Conservation (phyloP, 805 yeast species). For the Monosporozyma servazzii region DNA sequence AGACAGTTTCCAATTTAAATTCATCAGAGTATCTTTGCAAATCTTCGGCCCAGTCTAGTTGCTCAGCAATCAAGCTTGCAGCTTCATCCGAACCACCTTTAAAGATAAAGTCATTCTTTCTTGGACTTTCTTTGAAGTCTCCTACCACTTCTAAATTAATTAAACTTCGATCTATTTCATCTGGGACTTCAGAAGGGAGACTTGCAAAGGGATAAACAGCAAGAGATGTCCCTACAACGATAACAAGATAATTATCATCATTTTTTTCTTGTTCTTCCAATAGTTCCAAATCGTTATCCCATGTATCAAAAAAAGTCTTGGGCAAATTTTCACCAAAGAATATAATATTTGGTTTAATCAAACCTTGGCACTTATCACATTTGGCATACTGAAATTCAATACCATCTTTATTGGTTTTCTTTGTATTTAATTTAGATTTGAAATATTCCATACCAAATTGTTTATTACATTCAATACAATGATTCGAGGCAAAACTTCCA, state of each 20-base stretch:
- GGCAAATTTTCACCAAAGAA: constrained; percentile 92
- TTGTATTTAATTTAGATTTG: constrained; percentile 19
- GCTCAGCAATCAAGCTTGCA: constrained; percentile 42
- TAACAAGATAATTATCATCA: constrained; percentile 47
- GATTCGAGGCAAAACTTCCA: constrained; percentile 82
- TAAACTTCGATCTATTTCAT: constrained; percentile 46
- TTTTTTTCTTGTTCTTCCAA: constrained; percentile 26
- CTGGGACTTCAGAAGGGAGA: constrained; percentile 57
- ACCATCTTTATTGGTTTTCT: constrained; percentile 1
- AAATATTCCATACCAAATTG: constrained; percentile 44
- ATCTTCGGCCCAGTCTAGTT: constrained; percentile 58
- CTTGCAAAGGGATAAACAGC: constrained; percentile 87
- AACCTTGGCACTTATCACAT: constrained; percentile 61
- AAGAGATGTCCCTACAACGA: constrained; percentile 88
- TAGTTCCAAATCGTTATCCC: constrained; percentile 45
- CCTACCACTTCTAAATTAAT: constrained; percentile 76
- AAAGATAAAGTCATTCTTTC: constrained; percentile 52
- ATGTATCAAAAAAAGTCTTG: constrained; percentile 48
- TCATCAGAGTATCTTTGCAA: constrained; percentile 34
- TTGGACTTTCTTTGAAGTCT: constrained; percentile 43
- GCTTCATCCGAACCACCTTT: constrained; percentile 60
- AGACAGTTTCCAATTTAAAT: constrained; percentile 3
- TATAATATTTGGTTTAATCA: constrained; percentile 87
- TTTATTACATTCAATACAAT: constrained; percentile 66
- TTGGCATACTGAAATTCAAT: constrained; percentile 26